Evolutionary conservation across 1,284 basidiomycete genomes (phyloP).

Genomic region (Phellinidium pouzarii): DNA sequence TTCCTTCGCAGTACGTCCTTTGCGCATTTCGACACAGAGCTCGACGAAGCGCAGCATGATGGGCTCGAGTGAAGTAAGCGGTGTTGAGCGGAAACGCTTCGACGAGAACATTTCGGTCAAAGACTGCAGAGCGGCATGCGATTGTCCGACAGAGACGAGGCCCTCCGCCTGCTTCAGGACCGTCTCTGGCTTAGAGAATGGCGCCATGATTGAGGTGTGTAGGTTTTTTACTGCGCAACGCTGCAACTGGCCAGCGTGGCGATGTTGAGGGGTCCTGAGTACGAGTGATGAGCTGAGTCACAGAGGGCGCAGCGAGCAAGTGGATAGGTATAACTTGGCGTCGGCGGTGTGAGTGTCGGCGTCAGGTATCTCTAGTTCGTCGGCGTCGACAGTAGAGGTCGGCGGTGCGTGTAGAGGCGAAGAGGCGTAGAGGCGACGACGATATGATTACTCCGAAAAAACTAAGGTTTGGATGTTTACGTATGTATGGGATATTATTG

Average conservation of each 20-base stretch:
- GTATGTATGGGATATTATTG: neutral
- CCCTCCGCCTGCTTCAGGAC: conserved; percentile 90
- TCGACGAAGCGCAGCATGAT: conserved; percentile 94
- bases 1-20: conserved; percentile 90
- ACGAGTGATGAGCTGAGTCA: neutral
- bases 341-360: neutral
- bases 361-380: conserved; percentile 1
- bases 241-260: conserved; percentile 11
- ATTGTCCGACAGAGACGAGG: conserved; percentile 85
- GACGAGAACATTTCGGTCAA: conserved; percentile 89
- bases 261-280: neutral
- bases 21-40: conserved; percentile 93
- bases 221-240: conserved; percentile 4
- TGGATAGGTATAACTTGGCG: neutral
- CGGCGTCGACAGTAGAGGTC: neutral
- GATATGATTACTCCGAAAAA: conserved; percentile 12
- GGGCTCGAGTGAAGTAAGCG: conserved; percentile 86
- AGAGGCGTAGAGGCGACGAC: neutral
- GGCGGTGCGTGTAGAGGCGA: neutral
- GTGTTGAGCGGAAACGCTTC: conserved; percentile 92
- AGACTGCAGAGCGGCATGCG: conserved; percentile 82
- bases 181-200: conserved; percentile 87
- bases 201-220: conserved; percentile 54
- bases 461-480: conserved; percentile 9
- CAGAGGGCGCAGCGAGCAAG: neutral